These are phyloP conservation scores for Nemania diffusa DNA, from an alignment of 2,329 filamentous ascomycete species.

Conservation along the genomic window DNA sequence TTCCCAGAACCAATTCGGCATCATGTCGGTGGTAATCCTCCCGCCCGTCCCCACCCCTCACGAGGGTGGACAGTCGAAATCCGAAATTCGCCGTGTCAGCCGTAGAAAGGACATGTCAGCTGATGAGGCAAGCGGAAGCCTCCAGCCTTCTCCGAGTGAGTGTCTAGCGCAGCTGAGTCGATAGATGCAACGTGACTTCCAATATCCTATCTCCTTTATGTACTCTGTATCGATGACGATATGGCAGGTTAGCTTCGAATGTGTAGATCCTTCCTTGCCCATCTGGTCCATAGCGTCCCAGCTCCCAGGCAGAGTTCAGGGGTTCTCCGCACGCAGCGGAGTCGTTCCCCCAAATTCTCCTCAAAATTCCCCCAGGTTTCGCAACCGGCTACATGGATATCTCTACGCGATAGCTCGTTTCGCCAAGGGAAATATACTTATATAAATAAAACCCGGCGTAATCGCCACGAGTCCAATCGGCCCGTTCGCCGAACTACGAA, in stretches of 20 bases:
- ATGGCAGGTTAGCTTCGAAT: not conserved
- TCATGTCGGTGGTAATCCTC: conserved; percentile 26
- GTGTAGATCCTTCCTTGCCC: conserved; percentile 15
- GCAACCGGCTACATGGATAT: not conserved
- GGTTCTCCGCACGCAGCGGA: conserved; percentile 22
- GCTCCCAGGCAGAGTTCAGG: not conserved
- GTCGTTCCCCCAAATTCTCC: conserved; percentile 14
- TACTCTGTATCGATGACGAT: not conserved
- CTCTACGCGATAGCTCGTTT: not conserved
- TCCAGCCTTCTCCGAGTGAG: not conserved
- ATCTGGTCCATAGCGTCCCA: not conserved
- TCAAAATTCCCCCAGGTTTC: conserved; percentile 13
- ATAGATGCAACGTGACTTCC: not conserved
- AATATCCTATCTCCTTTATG: not conserved
- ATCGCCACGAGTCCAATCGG: conserved; percentile 20
- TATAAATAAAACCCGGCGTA: not conserved
- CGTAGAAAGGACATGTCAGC: not conserved
- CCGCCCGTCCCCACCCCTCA: conserved; percentile 1
- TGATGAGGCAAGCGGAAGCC: not conserved
- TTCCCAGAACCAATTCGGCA: conserved; percentile 22
- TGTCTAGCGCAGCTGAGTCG: not conserved
- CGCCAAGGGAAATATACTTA: not conserved
- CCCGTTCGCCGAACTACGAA: conserved; percentile 12
- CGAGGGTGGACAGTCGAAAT: not conserved
- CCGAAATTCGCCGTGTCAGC: not conserved